Evolutionary conservation across 2,329 filamentous ascomycete species (phyloP).

Genomic region (Shiraia sp.): DNA sequence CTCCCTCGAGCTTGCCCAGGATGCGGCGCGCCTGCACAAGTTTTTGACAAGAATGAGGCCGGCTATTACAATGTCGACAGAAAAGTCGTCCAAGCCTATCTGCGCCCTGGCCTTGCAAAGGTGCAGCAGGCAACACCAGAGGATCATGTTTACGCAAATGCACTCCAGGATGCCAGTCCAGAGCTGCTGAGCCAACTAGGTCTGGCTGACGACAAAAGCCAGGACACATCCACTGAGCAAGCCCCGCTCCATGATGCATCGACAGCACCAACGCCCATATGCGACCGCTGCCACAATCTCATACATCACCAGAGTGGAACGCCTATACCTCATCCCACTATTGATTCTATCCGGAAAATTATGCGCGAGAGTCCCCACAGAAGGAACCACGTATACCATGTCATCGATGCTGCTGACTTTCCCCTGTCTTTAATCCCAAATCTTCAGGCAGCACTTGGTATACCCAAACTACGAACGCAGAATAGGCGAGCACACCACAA

Average conservation of each 20-base stretch:
- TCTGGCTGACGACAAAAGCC: conserved; percentile 18
- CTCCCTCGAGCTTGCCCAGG: conserved; percentile 63
- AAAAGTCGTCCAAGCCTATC: conserved; percentile 50
- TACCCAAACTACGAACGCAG: conserved; percentile 74
- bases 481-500: conserved; percentile 75
- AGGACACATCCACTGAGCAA: conserved; percentile 6
- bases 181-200: conserved; percentile 36
- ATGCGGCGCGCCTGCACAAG: conserved; percentile 65
- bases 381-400: conserved; percentile 92
- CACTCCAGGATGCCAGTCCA: conserved; percentile 35
- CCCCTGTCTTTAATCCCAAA: conserved; percentile 88
- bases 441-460: conserved; percentile 69
- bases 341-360: conserved; percentile 80
- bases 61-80: conserved; percentile 61
- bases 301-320: conserved; percentile 73
- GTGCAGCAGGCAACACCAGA: conserved; percentile 28
- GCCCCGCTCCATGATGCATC: conserved; percentile 7
- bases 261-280: conserved; percentile 60
- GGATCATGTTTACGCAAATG: conserved; percentile 43
- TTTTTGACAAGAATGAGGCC: conserved; percentile 56
- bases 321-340: conserved; percentile 77
- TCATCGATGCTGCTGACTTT: conserved; percentile 94
- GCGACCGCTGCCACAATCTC: conserved; percentile 84
- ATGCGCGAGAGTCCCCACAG: conserved; percentile 87
- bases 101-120: conserved; percentile 31